A percentile compares a stretch with the other conserved stretches of the same genome.
Conservation (phyloP, 2,329 filamentous ascomycete species). For the Ceratocystis ficicola region DNA sequence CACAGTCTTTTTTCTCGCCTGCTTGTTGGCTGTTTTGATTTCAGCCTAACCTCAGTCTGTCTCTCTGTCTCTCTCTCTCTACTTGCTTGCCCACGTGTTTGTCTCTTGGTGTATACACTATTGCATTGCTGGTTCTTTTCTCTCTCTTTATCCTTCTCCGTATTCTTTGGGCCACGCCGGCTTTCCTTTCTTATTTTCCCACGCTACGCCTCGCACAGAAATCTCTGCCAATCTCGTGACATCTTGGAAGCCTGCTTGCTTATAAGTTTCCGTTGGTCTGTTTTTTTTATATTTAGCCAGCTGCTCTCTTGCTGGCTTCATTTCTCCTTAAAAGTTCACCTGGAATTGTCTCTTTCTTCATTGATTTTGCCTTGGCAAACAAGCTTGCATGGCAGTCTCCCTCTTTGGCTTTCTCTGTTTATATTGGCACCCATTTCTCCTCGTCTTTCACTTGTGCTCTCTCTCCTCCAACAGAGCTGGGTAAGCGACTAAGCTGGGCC, state of each 20-base stretch:
- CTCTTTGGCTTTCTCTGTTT: background rate
- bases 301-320: background rate
- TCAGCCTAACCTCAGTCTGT: too few species aligned
- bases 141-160: background rate
- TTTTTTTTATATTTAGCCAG: background rate
- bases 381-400: background rate
- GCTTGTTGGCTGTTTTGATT: too few species aligned
- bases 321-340: background rate
- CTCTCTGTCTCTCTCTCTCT: too few species aligned
- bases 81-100: too few species aligned
- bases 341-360: background rate
- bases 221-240: background rate
- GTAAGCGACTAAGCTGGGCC: background rate
- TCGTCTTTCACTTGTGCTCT: background rate
- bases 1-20: too few species aligned
- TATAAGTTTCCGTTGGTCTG: background rate
- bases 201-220: too few species aligned
- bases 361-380: background rate
- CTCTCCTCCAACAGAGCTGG: background rate
- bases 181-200: background rate
- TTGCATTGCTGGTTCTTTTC: background rate
- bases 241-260: background rate
- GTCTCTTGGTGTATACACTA: background rate
- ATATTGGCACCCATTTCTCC: background rate
- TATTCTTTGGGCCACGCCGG: background rate